phyloP scores from a whole-genome alignment of 1,139 yeast genomes.

The Kurtzmaniella quercitrusa region DNA sequence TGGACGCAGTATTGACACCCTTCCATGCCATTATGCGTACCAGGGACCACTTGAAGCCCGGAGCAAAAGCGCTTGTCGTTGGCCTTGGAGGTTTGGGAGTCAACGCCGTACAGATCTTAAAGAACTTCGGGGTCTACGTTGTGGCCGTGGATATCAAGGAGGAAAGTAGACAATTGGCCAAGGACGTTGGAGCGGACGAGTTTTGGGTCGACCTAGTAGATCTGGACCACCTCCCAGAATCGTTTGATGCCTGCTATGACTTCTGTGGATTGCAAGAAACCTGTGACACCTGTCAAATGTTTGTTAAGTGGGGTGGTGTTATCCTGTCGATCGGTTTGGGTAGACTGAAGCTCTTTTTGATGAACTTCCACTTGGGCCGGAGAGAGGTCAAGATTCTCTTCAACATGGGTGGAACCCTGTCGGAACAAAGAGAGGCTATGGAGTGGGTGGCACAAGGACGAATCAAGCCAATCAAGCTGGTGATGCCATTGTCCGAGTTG shows the following conservation, averaged over 20 bases:
- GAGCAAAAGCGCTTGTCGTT: slow-evolving; percentile 36
- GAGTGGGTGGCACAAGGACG: slow-evolving; percentile 39
- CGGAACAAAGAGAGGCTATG: slow-evolving; percentile 43
- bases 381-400: slow-evolving; percentile 40
- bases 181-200: slow-evolving; percentile 40
- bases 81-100: slow-evolving; percentile 53
- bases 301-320: slow-evolving; percentile 33
- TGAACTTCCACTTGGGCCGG: slow-evolving; percentile 34
- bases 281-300: slow-evolving; percentile 28
- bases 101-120: slow-evolving; percentile 45
- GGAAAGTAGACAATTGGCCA: slow-evolving; percentile 25
- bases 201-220: slow-evolving; percentile 29
- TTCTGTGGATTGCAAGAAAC: slow-evolving; percentile 43
- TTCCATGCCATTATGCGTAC: slow-evolving; percentile 46
- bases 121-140: slow-evolving; percentile 35
- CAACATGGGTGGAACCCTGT: slow-evolving; percentile 45
- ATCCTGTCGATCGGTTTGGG: slow-evolving; percentile 46
- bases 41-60: slow-evolving; percentile 26
- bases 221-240: slow-evolving; percentile 24
- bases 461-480: slow-evolving; percentile 33
- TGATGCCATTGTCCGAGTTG: slow-evolving; percentile 30
- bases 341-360: slow-evolving; percentile 23
- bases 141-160: slow-evolving; percentile 39
- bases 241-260: slow-evolving; percentile 41
- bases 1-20: slow-evolving; percentile 50